Evolutionary conservation across 2,329 filamentous ascomycete genomes (phyloP), one percentile per base, ranked within the genome.

Genomic region (Arthrinium phaeospermum): DNA sequence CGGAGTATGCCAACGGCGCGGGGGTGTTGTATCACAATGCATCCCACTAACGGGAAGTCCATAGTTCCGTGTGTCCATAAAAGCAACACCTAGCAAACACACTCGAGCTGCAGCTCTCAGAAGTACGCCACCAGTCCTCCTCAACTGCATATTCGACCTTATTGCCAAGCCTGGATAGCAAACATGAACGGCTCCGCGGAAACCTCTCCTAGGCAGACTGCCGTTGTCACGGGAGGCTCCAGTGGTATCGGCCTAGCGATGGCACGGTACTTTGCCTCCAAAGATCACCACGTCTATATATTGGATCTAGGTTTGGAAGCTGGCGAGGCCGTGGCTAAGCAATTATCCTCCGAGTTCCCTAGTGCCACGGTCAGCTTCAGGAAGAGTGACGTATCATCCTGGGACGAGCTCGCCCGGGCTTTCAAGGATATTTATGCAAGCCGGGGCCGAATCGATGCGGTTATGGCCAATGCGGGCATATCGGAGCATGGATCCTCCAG

Each of bases 391-490:
- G 79, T 85, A 8, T 77, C 82, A 0, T 81, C 80, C 4, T 85
- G 83, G 77, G 78, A 81, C 34, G 79, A 78, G 53, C 81, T 83
- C 67, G 80, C 79, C 0, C 73, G 76, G 0, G 82, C 78, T 0
- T 85, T 85, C 68, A 76, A 78, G 71, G 77, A 80, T 34, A 76
- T 82, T 1, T 78, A 80, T 69, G 73, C 74, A 4, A 72, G 79
- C 19, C 77, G 79, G 24, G 83, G 83, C 1, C 77, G 78, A 16
- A 72, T 88, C 24, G 85, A 88, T 72, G 74, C 86, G 3, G 85
- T 87, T 8, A 83, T 87, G 76, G 86, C 86, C 37, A 88, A 88
- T 74, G 86, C 86, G 0, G 86, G 86, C 1, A 82, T 88, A 46
- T 84, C 84, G 0, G 84, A 85, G 76, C 80, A 82, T 70, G 84